These are phyloP conservation scores for Sechiopsis laciniata DNA, from an alignment of 306 rosid genomes.

Conservation along the genomic window DNA sequence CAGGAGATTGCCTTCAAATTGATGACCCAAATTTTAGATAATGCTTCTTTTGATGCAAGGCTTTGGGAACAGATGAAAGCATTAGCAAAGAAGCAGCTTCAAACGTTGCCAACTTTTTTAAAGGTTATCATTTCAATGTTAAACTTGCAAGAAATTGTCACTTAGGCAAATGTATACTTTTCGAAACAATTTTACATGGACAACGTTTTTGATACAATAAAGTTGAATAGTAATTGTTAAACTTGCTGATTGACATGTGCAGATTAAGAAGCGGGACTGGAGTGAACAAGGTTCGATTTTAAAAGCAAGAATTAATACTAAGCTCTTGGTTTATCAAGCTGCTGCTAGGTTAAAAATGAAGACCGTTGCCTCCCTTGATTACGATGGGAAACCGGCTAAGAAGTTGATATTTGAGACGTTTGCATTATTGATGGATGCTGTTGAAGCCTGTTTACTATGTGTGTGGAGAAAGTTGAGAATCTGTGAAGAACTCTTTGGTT, in stretches of 20 bases:
- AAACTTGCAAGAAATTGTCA: slow-evolving; percentile 1
- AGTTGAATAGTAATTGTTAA: slow-evolving; percentile 6
- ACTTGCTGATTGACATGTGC: slow-evolving; percentile 31
- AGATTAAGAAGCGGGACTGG: slow-evolving; percentile 98
- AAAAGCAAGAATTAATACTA: slow-evolving; percentile 77
- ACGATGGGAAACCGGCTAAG: slow-evolving; percentile 71
- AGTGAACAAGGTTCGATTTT: slow-evolving; percentile 77
- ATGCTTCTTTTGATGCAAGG: slow-evolving; percentile 45
- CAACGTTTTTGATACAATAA: not conserved
- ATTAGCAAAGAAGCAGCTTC: slow-evolving; percentile 84
- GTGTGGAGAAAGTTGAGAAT: slow-evolving; percentile 83
- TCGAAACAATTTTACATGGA: not conserved
- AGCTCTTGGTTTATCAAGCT: slow-evolving; percentile 70
- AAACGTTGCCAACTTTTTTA: slow-evolving; percentile 66
- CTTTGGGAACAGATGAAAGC: slow-evolving; percentile 73
- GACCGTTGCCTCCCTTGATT: slow-evolving; percentile 60
- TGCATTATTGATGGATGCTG: slow-evolving; percentile 87
- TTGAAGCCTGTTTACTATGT: slow-evolving; percentile 87
- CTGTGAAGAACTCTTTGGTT: slow-evolving; percentile 83
- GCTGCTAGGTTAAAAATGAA: slow-evolving; percentile 58
- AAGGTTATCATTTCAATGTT: slow-evolving; percentile 45
- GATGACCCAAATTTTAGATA: slow-evolving; percentile 69
- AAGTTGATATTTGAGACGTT: slow-evolving; percentile 82
- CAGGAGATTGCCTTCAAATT: slow-evolving; percentile 80
- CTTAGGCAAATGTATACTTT: not conserved